phyloP scores from a whole-genome alignment of 2,329 filamentous ascomycete genomes.

The Escovopsis sp. region DNA sequence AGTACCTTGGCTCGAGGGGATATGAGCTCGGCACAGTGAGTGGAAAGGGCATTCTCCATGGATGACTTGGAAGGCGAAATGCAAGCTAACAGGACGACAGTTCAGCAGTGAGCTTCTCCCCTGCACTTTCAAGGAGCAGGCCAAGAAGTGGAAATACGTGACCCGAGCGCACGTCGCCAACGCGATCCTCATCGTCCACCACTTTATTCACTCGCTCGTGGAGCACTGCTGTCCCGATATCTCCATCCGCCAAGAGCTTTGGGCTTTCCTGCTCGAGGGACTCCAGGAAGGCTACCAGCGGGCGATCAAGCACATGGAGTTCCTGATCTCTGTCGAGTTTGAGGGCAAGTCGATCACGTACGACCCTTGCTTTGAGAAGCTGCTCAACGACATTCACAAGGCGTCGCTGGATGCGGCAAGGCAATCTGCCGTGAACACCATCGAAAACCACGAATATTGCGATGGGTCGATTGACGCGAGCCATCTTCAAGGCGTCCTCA shows the following conservation, averaged over 20 bases:
- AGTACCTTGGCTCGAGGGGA: conserved; percentile 25
- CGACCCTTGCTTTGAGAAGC: conserved; percentile 6
- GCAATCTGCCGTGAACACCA: too few species aligned
- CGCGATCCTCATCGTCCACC: conserved; percentile 34
- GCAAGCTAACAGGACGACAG: conserved; percentile 10
- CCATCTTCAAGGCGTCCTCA: not conserved
- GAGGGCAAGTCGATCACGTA: conserved; percentile 12
- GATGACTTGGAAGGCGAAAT: too few species aligned
- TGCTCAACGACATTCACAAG: conserved; percentile 6
- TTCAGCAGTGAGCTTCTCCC: conserved; percentile 26
- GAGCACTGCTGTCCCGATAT: conserved; percentile 26
- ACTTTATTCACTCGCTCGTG: conserved; percentile 32
- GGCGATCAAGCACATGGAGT: conserved; percentile 32
- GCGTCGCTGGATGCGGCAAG: too few species aligned
- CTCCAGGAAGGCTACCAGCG: conserved; percentile 28
- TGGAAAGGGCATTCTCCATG: not conserved
- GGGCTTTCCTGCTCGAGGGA: conserved; percentile 28
- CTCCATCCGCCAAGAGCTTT: conserved; percentile 26
- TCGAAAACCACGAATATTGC: too few species aligned
- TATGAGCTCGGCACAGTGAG: conserved; percentile 37
- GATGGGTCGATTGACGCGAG: not conserved
- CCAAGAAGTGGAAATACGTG: conserved; percentile 35
- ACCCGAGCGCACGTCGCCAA: conserved; percentile 33
- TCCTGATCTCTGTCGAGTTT: conserved; percentile 26
- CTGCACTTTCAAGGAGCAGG: conserved; percentile 35